Base-by-base conservation (phyloP, 2,329 filamentous ascomycete species). In the Neoscytalidium dimidiatum region DNA sequence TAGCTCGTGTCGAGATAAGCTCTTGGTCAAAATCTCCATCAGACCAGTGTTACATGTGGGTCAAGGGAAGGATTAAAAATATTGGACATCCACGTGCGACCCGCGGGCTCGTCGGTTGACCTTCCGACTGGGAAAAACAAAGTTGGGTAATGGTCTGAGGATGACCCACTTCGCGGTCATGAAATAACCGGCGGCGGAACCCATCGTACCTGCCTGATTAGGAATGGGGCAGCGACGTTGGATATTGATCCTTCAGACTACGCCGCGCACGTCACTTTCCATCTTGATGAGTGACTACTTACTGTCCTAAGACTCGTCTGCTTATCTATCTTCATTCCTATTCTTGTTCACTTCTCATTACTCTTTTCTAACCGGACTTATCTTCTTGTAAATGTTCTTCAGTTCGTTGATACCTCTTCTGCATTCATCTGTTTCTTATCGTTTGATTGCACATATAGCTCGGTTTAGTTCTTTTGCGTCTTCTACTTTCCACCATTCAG, bases 241-340 rank as follows among this genome's bases (percentile, higher is more conserved):
- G 56, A 60, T 60, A 60, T 60, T 60, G 56, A 60, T 60, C 56
- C 56, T 46, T 8, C 56, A 17, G 21, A 44, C 56, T 60, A 41
- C 38, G 41, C 56, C 56, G 41, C 19, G 56, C 56, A 60, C 56
- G 56, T 31, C 41, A 60, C 56, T 29, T 26, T 46, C 19, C 11
- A 28, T 19, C 28, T 31, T 33, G 41, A 60, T 60, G 56, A 46
- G 38, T 23, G 26, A 46, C 46, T 17, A n/a, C 23, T 58, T 17
- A n/a, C 23, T 44, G 21, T 44, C 56, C 17, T 33, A 33, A 19
- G 23, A 9, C 35, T 43, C 29, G 4, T 28, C 26, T 43, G 11
- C 26, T 60, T 60, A 19, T 46, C 28, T 33, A 13, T 23, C 4
- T 21, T 43, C 52, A 2, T 57, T 57, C 7, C n/a, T 38, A 11